Percentiles rank a stretch among this genome's conserved stretches.
phyloP scores from a whole-genome alignment of 2,329 filamentous ascomycete genomes.

The Ophiostoma sp. region DNA sequence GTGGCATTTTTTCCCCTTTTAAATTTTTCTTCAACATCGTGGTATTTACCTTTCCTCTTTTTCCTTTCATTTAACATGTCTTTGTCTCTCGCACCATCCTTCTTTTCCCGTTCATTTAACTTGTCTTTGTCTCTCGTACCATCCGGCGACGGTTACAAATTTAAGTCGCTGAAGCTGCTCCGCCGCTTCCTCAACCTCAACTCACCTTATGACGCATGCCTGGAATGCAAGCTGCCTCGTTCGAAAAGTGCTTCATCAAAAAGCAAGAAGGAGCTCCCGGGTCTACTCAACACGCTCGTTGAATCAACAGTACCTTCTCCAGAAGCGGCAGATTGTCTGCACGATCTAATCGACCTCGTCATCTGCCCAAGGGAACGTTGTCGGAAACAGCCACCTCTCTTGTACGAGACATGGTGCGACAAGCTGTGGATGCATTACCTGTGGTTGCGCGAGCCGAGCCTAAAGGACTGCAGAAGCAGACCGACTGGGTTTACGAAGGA shows the following conservation, averaged over 20 bases:
- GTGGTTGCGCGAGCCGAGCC: neutral
- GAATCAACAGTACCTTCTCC: neutral
- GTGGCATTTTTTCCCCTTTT: neutral
- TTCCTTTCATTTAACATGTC: no score
- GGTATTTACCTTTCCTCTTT: neutral
- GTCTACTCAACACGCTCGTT: neutral
- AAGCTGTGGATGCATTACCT: neutral
- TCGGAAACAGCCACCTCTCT: neutral
- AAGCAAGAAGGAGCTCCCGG: neutral
- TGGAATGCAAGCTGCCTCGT: neutral
- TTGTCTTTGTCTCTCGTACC: neutral
- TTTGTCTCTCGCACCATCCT: no score
- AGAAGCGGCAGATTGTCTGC: neutral
- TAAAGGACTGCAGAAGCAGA: neutral
- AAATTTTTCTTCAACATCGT: neutral
- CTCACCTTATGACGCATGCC: neutral
- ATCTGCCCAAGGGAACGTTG: neutral
- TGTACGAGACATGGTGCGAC: neutral
- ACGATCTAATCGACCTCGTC: neutral
- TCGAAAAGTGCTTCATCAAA: neutral
- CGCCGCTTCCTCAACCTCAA: neutral
- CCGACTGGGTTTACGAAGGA: neutral
- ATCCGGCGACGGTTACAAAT: neutral
- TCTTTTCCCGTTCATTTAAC: neutral
- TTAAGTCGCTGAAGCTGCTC: neutral